These are phyloP conservation scores for Candida sanyaensis DNA, from an alignment of 1,139 yeast species.

Conservation along the genomic window DNA sequence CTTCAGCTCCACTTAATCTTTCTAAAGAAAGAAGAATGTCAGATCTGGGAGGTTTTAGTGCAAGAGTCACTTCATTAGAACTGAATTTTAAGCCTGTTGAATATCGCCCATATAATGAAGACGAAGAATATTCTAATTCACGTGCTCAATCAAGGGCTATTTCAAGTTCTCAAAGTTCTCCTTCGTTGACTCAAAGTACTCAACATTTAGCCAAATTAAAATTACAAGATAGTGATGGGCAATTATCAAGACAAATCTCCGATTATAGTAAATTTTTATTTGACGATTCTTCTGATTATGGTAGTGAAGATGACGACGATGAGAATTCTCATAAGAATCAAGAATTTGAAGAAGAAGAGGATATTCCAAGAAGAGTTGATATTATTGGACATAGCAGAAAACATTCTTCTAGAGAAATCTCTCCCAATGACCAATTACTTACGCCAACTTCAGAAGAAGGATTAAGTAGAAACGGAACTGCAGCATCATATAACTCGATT, in stretches of 20 bases:
- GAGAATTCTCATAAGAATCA: no score
- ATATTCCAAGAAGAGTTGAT: conserved; percentile 5
- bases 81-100: conserved; percentile 27
- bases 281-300: conserved; percentile 18
- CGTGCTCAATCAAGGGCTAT: not conserved
- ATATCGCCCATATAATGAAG: conserved; percentile 11
- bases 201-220: not conserved
- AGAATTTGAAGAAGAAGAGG: conserved; percentile 2
- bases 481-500: conserved; percentile 36
- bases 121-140: conserved; percentile 4
- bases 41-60: not conserved
- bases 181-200: not conserved
- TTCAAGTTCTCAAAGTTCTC: not conserved
- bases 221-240: conserved; percentile 6
- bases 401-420: not conserved
- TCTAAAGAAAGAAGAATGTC: conserved; percentile 2
- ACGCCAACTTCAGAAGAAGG: conserved; percentile 14
- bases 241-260: conserved; percentile 28
- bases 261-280: conserved; percentile 36
- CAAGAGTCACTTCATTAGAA: conserved; percentile 27
- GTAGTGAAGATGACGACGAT: conserved; percentile 14
- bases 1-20: conserved; percentile 34
- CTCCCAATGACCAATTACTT: conserved; percentile 16
- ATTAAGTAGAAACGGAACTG: conserved; percentile 26
- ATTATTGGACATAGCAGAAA: conserved; percentile 3